These are phyloP conservation scores for Zelonia costaricensis DNA, from an alignment of 208 protist species.

Conservation along the genomic window DNA sequence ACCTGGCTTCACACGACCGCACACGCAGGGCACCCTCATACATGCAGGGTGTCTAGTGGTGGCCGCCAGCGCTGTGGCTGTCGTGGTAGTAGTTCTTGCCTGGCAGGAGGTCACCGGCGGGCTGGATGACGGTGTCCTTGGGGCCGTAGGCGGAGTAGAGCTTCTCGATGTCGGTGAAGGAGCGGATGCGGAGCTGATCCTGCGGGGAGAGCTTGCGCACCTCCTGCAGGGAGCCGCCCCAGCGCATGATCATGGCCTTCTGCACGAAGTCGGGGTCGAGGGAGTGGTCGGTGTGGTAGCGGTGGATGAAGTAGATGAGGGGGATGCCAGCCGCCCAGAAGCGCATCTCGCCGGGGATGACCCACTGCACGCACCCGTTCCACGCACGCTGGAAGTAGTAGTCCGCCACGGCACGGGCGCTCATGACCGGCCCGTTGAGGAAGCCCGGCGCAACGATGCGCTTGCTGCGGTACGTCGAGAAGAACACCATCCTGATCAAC, in stretches of 20 bases:
- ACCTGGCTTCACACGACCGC: too few relatives aligned
- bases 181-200: conserved; percentile 83
- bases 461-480: conserved; percentile 83
- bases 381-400: conserved; percentile 87
- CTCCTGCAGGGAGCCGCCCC: conserved; percentile 82
- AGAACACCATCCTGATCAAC: conserved; percentile 62
- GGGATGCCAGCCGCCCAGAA: conserved; percentile 69
- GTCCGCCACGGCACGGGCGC: conserved; percentile 71
- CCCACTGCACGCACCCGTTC: conserved; percentile 71
- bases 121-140: conserved; percentile 83
- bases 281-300: conserved; percentile 85
- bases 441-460: conserved; percentile 67
- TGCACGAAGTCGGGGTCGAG: conserved; percentile 71
- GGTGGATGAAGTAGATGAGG: conserved; percentile 83
- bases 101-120: conserved; percentile 65
- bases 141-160: conserved; percentile 85
- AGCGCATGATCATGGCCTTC: conserved; percentile 87
- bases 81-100: conserved; percentile 82
- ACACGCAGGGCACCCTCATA: too few relatives aligned
- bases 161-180: conserved; percentile 83
- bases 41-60: conserved; percentile 44
- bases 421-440: conserved; percentile 66
- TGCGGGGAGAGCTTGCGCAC: conserved; percentile 79
- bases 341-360: conserved; percentile 78
- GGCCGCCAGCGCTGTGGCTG: conserved; percentile 11